Base-by-base conservation (phyloP, 2,329 filamentous ascomycete genomes). In the Aspergillus niger region DNA sequence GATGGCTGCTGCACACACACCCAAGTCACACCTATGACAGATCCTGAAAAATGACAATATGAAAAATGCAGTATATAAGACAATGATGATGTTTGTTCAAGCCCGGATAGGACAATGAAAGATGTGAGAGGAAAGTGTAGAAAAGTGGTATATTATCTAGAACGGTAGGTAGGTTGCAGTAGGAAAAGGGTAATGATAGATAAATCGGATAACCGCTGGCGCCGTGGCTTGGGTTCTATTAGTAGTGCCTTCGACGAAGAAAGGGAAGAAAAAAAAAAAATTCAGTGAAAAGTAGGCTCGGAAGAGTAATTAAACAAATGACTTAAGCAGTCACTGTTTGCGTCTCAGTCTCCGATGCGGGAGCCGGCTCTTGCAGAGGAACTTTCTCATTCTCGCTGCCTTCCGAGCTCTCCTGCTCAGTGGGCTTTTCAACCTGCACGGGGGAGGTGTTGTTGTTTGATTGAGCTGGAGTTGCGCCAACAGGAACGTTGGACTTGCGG, bases 401-500 rank as follows among this genome's bases (percentile, higher is more conserved):
- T 7, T 47, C 53, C 11, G 53, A 20, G 17, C 22, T 6, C 53
- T 36, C 39, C 44, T 47, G 53, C 26, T 30, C 41, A 11, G 38
- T 15, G 41, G 52, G 24, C 38, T 55, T 44, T 11, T 55, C 39
- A 8, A 8, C 53, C 39, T 17, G 41, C 39, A 7, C 39, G 13
- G 52, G 15, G 22, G 52, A 24, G 15, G 52, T 15, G 20, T 6
- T 41, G 36, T 43, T 32, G 17, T 26, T 61, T 5, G 22, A 43
- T 24, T 22, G 52, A 8, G 52, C 22, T 3, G 47, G 48, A n/a
- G 41, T 26, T 15, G 36, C 11, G 8, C 51, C 56, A 17, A 75
- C 69, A 3, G 72, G 69, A 32, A 77, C 62, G 6, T 30, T 68
- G 6, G 58, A 48, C 20, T 70, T 67, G 41, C 75, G 67, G 11